These are phyloP conservation scores for Termitomyces sp. DNA, from an alignment of 1,284 basidiomycete species.

Conservation along the genomic window DNA sequence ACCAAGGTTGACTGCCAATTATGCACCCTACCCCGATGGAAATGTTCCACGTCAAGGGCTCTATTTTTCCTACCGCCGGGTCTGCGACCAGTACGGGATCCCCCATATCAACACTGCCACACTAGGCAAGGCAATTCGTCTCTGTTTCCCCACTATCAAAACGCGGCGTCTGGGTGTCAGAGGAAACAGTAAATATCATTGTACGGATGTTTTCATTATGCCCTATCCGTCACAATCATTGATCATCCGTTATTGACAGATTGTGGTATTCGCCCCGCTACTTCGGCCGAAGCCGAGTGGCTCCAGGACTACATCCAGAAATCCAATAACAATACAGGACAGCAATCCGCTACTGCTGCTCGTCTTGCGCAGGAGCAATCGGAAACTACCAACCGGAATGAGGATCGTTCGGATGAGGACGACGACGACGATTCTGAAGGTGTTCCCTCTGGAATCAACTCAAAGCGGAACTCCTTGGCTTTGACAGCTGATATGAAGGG, in stretches of 20 bases:
- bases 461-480: conserved; percentile 70
- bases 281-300: conserved; percentile 83
- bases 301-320: conserved; percentile 86
- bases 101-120: conserved; percentile 93
- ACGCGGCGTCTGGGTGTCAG: conserved; percentile 85
- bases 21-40: conserved; percentile 85
- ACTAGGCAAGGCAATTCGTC: conserved; percentile 87
- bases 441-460: conserved; percentile 53
- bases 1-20: conserved; percentile 79
- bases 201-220: conserved; percentile 40
- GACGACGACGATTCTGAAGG: conserved; percentile 81
- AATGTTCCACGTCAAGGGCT: conserved; percentile 84
- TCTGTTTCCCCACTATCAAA: conserved; percentile 91
- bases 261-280: conserved; percentile 85
- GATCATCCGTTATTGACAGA: conserved; percentile 43
- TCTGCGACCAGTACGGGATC: conserved; percentile 86
- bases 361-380: conserved; percentile 61
- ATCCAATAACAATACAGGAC: conserved; percentile 77
- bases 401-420: conserved; percentile 73
- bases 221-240: conserved; percentile 29
- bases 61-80: conserved; percentile 87
- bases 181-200: conserved; percentile 91
- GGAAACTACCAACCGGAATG: conserved; percentile 48
- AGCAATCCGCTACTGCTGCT: conserved; percentile 65
- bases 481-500: conserved; percentile 61